Evolutionary conservation across 106 monocot genomes (phyloP).

Genomic region (Chionographis japonica): DNA sequence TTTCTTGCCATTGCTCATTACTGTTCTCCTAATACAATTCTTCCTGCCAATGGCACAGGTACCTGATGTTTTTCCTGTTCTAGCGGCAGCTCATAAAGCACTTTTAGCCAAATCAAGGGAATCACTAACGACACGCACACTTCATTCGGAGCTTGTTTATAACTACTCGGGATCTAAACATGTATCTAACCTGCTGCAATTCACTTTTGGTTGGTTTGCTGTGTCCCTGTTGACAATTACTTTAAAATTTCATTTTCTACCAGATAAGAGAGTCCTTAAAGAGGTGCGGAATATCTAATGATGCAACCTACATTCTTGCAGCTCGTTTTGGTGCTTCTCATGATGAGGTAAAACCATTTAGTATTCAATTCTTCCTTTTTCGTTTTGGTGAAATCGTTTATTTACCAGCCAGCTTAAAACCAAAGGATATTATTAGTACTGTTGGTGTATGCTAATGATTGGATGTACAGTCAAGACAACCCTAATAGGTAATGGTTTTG

Average conservation of each 20-base stretch:
- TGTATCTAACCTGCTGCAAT: conserved; percentile 22
- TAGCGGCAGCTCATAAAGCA: conserved; percentile 86
- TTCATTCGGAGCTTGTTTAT: conserved; percentile 93
- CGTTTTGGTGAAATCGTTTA: background rate
- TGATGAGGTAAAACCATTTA: conserved; percentile 43
- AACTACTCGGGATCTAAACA: conserved; percentile 84
- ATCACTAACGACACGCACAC: conserved; percentile 70
- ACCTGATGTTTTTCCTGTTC: conserved; percentile 85
- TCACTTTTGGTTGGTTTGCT: background rate
- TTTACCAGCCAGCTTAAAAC: background rate
- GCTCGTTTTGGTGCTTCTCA: conserved; percentile 73
- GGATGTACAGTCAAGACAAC: too few relatives aligned
- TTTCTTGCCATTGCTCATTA: too few relatives aligned
- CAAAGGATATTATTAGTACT: too few relatives aligned
- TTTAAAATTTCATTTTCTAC: conserved; percentile 2
- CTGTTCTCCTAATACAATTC: background rate
- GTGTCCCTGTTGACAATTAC: background rate
- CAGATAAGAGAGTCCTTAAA: conserved; percentile 93
- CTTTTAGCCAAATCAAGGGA: conserved; percentile 68
- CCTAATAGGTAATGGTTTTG: too few relatives aligned
- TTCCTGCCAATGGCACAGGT: conserved; percentile 34
- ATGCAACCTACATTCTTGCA: conserved; percentile 81
- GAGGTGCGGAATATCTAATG: conserved; percentile 84
- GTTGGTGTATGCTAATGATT: too few relatives aligned
- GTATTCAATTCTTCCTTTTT: background rate